Evolutionary conservation across 1,284 basidiomycete species (phyloP), one percentile per base, ranked within the genome.

Genomic region (Cutaneotrichosporon cutaneum): DNA sequence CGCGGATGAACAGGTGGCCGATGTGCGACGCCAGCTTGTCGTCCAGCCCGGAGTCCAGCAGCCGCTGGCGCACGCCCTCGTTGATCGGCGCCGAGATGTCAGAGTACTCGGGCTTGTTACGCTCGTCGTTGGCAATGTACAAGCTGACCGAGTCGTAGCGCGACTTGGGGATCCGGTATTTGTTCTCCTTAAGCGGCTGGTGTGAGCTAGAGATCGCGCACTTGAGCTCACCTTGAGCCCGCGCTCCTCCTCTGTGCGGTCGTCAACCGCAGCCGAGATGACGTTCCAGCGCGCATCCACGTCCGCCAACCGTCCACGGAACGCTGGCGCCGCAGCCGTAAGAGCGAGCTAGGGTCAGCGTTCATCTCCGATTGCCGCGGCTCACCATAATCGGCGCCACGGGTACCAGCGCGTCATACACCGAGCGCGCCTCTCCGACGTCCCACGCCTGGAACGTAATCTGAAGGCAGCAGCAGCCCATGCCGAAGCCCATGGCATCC

Each of bases 401-500:
- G 4, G 96, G 96, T 22, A 96, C 88, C 52, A 99, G 83, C 26
- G 91, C 91, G 77, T 99, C 96, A 77, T 99, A 99, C 75, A 98
- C 86, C 56, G 89, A 83, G 70, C 93, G 85, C 6, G 96, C 95
- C 77, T 99, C 94, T 47, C 85, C 83, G 30, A 99, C 87, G 77
- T 93, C 92, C 79, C 90, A 95, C 0, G 94, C 90, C 78, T 99
- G 96, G 82, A 99, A 97, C 4, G 96, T 99, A 67, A 99, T 85
- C 75, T 99, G 96, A 56, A 99, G 82, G 80, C 96, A 99, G 74
- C 92, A 96, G 73, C 95, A 98, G 3, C 96, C 96, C 95, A 98
- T 99, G 50, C 96, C 96, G 78, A 99, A 99, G 26, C 94, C 95
- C 96, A 98, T 98, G 2, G 96, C 94, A 79, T 99, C 96, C 84